Conservation (phyloP, 192 early-diverging fungal genomes). For the Coemansia sp. region DNA sequence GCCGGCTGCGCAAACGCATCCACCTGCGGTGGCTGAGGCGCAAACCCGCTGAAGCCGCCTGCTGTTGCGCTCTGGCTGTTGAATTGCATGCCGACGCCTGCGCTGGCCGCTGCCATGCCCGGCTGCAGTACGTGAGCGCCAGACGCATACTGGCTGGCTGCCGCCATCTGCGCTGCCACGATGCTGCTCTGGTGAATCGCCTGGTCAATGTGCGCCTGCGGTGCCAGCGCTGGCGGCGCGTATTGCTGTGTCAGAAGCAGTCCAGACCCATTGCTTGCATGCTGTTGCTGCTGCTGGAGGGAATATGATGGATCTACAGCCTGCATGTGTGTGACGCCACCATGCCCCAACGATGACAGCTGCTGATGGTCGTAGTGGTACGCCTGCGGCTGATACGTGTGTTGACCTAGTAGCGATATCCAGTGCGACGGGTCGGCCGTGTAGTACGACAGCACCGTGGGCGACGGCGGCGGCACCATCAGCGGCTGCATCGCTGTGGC, state of each 20-base stretch:
- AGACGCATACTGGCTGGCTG: conserved; percentile 25
- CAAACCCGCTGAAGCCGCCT: conserved; percentile 2
- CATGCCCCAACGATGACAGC: conserved; percentile 15
- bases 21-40: conserved; percentile 17
- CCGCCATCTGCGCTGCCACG: conserved; percentile 29
- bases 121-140: conserved; percentile 4
- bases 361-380: conserved; percentile 45
- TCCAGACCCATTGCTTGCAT: conserved; percentile 13
- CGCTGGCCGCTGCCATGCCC: background rate
- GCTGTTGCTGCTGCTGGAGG: conserved; percentile 16
- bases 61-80: conserved; percentile 7
- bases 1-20: conserved; percentile 16
- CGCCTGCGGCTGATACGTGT: conserved; percentile 40
- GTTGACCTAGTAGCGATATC: conserved; percentile 43
- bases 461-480: conserved; percentile 55
- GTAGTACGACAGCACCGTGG: conserved; percentile 54
- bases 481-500: conserved; percentile 36
- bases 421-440: conserved; percentile 39
- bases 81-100: conserved; percentile 12
- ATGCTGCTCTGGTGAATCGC: conserved; percentile 40
- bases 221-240: conserved; percentile 19
- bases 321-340: conserved; percentile 9
- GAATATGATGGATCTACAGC: conserved; percentile 10
- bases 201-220: conserved; percentile 19
- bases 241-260: conserved; percentile 47